These are phyloP conservation scores for Fusarium secorum DNA, from an alignment of 2,329 filamentous ascomycete species.

Conservation along the genomic window DNA sequence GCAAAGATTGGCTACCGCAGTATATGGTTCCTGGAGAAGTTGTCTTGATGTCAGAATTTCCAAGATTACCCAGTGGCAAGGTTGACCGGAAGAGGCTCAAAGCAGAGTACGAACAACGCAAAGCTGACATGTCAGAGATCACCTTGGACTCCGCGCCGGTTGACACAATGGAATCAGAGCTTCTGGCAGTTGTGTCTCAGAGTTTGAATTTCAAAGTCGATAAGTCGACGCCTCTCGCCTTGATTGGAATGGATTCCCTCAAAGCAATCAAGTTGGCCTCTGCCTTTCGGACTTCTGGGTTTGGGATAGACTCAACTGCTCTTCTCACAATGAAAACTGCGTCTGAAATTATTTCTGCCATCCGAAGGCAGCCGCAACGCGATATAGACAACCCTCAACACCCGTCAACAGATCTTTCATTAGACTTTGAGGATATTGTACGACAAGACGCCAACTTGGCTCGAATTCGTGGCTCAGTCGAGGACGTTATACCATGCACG, in stretches of 20 bases:
- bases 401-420: slow-evolving; percentile 22
- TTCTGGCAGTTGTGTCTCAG: slow-evolving; percentile 53
- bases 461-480: slow-evolving; percentile 41
- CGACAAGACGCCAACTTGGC: slow-evolving; percentile 20
- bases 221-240: slow-evolving; percentile 54
- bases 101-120: slow-evolving; percentile 52
- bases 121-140: slow-evolving; percentile 8
- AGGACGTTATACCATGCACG: slow-evolving; percentile 69
- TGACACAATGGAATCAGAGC: slow-evolving; percentile 37
- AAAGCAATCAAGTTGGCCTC: slow-evolving; percentile 64
- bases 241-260: slow-evolving; percentile 71
- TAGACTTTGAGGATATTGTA: slow-evolving; percentile 27
- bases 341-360: slow-evolving; percentile 38
- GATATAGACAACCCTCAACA: background rate
- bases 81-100: slow-evolving; percentile 74
- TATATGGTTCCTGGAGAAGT: slow-evolving; percentile 87
- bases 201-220: slow-evolving; percentile 51
- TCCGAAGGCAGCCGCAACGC: slow-evolving; percentile 2
- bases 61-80: slow-evolving; percentile 83
- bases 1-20: slow-evolving; percentile 76
- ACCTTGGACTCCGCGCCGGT: slow-evolving; percentile 15
- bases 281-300: slow-evolving; percentile 63
- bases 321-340: slow-evolving; percentile 66
- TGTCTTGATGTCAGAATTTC: slow-evolving; percentile 69
- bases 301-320: slow-evolving; percentile 64